Base-by-base conservation (phyloP, 1,284 basidiomycete genomes). In the Malassezia brasiliensis region DNA sequence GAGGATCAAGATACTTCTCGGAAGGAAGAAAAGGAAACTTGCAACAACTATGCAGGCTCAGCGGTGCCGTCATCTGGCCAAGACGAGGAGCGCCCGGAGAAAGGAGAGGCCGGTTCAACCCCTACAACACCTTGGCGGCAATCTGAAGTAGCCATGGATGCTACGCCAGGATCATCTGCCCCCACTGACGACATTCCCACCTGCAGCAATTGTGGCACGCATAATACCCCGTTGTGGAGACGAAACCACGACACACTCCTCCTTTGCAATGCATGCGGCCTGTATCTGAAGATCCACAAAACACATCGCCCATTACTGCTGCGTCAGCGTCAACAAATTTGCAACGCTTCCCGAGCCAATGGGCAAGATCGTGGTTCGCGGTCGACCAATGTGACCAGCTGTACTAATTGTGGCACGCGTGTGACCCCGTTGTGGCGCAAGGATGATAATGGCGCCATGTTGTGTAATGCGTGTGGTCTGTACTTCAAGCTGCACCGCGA, bases 201-300 rank as follows among this genome's bases (percentile, higher is more conserved):
- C 22, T 72, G 70, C 58, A 67, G 67, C 53, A 72, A 72, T 47
- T 72, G 70, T 42, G 68, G 68, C 5, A 67, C 68, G 12, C 65
- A 62, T 7, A 63, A 62, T 10, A 72, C 70, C 2, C 70, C 70
- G 11, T 58, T 72, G 10, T 72, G 70, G 70, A 56, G 70, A 37
- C 46, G 70, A 17, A 67, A 69, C 39, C 61, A 66, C 2, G 66
- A 72, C 49, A 63, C 65, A 25, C 47, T 63, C 31, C 53, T 72
- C 39, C 63, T 71, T 12, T 72, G 70, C 63, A 72, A 72, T 47
- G 70, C 70, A 0, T 72, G 70, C 41, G 70, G 70, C 9, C 61
- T 72, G n/a, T 71, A 69, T 42, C 61, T 67, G 12, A 71, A 71
- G 50, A 62, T 72, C 30, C 70, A 72, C 62, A 71, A 71, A 57